phyloP scores from a whole-genome alignment of 2,329 filamentous ascomycete species.

The Botrytis tulipae region DNA sequence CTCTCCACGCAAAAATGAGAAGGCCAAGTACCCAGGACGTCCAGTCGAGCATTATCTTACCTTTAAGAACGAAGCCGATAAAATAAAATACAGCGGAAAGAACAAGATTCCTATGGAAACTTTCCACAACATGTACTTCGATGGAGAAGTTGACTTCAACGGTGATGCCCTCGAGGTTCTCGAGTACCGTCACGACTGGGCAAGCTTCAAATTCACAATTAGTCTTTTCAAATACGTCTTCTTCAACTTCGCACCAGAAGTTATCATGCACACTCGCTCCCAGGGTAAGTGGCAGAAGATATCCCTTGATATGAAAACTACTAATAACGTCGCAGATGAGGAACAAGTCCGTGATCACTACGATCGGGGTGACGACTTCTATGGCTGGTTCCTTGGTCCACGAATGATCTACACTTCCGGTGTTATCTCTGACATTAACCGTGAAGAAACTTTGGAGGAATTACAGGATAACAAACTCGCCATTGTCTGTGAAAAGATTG shows the following conservation, averaged over 20 bases:
- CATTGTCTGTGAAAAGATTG: constrained; percentile 94
- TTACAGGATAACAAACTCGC: constrained; percentile 97
- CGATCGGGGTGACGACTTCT: constrained; percentile 97
- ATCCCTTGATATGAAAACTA: constrained; percentile 11
- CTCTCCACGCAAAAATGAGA: constrained; percentile 88
- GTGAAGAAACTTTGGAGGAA: constrained; percentile 88
- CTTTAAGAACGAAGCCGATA: constrained; percentile 65
- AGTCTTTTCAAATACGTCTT: constrained; percentile 86
- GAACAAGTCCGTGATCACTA: constrained; percentile 98
- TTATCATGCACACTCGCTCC: constrained; percentile 87
- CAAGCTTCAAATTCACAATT: constrained; percentile 86
- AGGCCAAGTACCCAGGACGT: constrained; percentile 80
- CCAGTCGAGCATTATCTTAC: constrained; percentile 88
- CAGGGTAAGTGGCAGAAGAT: constrained; percentile 57
- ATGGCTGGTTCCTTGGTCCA: constrained; percentile 95
- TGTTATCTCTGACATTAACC: constrained; percentile 82
- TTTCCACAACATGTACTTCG: constrained; percentile 98
- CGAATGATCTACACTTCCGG: constrained; percentile 99
- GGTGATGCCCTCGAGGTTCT: constrained; percentile 84
- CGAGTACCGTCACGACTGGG: constrained; percentile 97
- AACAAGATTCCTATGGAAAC: constrained; percentile 88
- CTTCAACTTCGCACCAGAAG: constrained; percentile 81
- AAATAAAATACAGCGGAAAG: constrained; percentile 68
- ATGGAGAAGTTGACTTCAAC: constrained; percentile 92
- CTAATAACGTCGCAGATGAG: constrained; percentile 64